Base-by-base conservation (phyloP, 164 flowering plant species). In the Annona squamosa region DNA sequence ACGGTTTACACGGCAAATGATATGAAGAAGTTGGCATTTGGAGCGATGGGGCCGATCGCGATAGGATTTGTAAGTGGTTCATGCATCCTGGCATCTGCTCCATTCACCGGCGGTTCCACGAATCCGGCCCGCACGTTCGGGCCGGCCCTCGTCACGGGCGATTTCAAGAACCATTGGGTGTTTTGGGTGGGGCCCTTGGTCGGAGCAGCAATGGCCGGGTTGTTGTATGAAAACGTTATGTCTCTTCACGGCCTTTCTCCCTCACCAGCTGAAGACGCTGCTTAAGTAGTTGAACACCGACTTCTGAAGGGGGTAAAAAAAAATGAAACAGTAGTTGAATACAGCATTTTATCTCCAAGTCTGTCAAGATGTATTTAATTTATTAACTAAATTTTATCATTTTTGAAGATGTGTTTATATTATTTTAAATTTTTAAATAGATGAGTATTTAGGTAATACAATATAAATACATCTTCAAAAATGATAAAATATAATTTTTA, bases 131-230 rank as follows among this genome's bases (percentile, higher is more conserved):
- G 82, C 62, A 84, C 97, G 12, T 89, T 94, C 63, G 97, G 92
- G 37, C 74, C 95, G 0, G 90, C 89, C 0, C n/a, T 87, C 0
- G 71, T 86, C 4, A 87, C 84, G 4, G 98, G 98, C 1, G 79
- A 84, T 44, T 92, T 94, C 79, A 87, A 72, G 85, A 91, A 94
- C 75, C 97, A 92, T 48, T 97, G 88, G 1, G 93, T 87, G 12
- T 94, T 92, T 64, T 94, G 98, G 97, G 84, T 90, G 5, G 97
- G 97, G 6, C 97, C 97, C 1, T 73, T 92, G 80, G 46, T 90
- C 2, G 97, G 98, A 0, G 95, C 83, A 2, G 87, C 82, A 0
- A 37, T 84, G 18, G 97, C 95, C 0, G 98, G 91, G 0, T 81
- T 94, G 57, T 18, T 91, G 3, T 88, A 91, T 75, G 92, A 90